A percentile compares a stretch with the other conserved stretches of the same genome.
phyloP scores from a whole-genome alignment of 768 basidiomycete genomes.

The Galerina sulciceps region DNA sequence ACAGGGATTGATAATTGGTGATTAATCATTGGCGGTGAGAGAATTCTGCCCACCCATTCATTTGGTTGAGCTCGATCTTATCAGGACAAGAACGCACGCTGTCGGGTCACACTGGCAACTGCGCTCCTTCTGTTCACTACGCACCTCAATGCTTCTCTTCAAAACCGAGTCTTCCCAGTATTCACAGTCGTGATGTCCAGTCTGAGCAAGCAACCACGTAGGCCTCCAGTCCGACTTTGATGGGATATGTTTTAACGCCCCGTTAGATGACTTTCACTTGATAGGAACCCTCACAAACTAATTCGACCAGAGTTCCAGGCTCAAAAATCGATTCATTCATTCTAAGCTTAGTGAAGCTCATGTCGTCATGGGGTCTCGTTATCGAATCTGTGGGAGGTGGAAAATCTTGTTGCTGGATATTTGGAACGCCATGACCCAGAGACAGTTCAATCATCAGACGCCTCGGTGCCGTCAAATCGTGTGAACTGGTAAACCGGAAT shows the following conservation, averaged over 20 bases:
- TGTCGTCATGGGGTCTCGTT: constrained; percentile 1
- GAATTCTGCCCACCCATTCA: background rate
- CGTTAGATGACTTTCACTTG: too few species aligned
- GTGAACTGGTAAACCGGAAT: background rate
- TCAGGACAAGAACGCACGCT: background rate
- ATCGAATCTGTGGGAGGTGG: background rate
- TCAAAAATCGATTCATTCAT: background rate
- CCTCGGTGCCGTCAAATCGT: constrained; percentile 9
- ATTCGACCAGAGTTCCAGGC: background rate
- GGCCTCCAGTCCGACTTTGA: background rate
- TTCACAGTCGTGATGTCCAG: background rate
- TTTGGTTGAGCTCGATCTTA: background rate
- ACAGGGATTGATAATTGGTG: background rate
- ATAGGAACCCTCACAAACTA: too few species aligned
- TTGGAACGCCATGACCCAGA: background rate
- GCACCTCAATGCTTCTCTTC: background rate
- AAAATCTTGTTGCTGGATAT: background rate
- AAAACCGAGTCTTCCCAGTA: background rate
- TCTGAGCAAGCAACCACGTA: background rate
- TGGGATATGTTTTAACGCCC: too few species aligned
- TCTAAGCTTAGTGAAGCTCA: background rate
- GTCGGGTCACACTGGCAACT: background rate
- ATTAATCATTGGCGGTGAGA: background rate
- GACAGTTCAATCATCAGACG: constrained; percentile 3
- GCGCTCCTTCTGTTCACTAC: background rate